Percentiles rank a stretch among this genome's conserved stretches.
Conservation (phyloP, 2,329 filamentous ascomycete genomes). For the Cladorrhinum sp. region DNA sequence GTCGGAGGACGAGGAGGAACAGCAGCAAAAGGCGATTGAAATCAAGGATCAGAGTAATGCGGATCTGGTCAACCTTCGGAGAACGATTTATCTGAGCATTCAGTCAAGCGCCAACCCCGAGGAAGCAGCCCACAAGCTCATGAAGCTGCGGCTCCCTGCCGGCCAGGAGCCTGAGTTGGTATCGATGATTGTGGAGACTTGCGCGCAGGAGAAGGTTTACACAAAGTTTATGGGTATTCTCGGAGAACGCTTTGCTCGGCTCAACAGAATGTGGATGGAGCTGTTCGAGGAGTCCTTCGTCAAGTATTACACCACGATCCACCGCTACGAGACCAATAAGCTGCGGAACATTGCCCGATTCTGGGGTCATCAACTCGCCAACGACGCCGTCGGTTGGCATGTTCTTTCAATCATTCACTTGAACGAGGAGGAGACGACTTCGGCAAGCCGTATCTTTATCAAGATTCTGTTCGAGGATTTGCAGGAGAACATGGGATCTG, state of each 20-base stretch:
- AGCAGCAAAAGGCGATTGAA: slow-evolving; percentile 79
- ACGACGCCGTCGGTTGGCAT: slow-evolving; percentile 90
- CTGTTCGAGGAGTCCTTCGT: slow-evolving; percentile 87
- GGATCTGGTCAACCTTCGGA: slow-evolving; percentile 86
- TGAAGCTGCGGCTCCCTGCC: slow-evolving; percentile 84
- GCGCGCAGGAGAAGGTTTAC: slow-evolving; percentile 93
- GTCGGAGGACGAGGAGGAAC: slow-evolving; percentile 67
- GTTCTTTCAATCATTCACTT: slow-evolving; percentile 79
- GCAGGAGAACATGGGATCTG: slow-evolving; percentile 79
- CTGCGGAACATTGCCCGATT: slow-evolving; percentile 93
- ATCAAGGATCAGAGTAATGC: slow-evolving; percentile 98
- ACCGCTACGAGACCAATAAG: slow-evolving; percentile 93
- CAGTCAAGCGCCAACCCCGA: slow-evolving; percentile 96
- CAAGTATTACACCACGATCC: slow-evolving; percentile 96
- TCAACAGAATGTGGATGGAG: slow-evolving; percentile 92
- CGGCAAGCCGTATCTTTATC: slow-evolving; percentile 94
- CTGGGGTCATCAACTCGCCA: slow-evolving; percentile 86
- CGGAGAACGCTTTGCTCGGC: slow-evolving; percentile 90
- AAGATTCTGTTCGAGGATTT: slow-evolving; percentile 97
- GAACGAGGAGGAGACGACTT: slow-evolving; percentile 96
- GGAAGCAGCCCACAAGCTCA: slow-evolving; percentile 94
- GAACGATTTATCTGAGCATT: slow-evolving; percentile 95
- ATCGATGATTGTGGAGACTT: slow-evolving; percentile 96
- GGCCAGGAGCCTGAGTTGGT: slow-evolving; percentile 88
- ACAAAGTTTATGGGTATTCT: slow-evolving; percentile 96